A percentile compares a stretch with the other conserved stretches of the same genome.
These are phyloP conservation scores for Cyanidiococcus yangmingshanensis DNA, from an alignment of 23 red algal genomes.

Conservation along the genomic window DNA sequence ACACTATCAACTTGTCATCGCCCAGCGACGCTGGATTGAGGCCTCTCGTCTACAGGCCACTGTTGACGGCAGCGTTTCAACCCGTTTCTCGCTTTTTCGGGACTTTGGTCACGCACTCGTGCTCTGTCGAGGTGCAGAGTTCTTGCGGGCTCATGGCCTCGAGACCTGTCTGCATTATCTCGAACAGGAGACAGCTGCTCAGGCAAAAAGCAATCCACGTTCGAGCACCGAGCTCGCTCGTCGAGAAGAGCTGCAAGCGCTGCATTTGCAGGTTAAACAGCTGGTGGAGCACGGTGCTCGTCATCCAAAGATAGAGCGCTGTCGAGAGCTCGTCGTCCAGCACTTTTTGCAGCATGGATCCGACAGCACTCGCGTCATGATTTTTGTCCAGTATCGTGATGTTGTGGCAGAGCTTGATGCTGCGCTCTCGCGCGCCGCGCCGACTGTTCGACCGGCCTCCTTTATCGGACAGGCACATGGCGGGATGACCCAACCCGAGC, in stretches of 20 bases:
- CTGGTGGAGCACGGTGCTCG: conserved; percentile 12
- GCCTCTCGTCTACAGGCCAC: background rate
- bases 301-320: background rate
- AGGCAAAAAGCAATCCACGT: background rate
- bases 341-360: conserved; percentile 8
- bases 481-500: conserved; percentile 34
- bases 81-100: background rate
- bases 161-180: background rate
- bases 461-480: conserved; percentile 21
- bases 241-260: background rate
- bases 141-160: background rate
- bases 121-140: background rate
- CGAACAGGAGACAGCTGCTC: background rate
- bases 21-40: conserved; percentile 8
- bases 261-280: background rate
- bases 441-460: conserved; percentile 13
- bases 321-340: conserved; percentile 5
- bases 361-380: conserved; percentile 16
- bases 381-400: conserved; percentile 34
- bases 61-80: background rate
- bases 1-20: background rate
- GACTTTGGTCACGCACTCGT: background rate
- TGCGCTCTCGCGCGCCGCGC: conserved; percentile 1
- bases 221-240: background rate
- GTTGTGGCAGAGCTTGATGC: conserved; percentile 24